phyloP scores from a whole-genome alignment of 2,329 filamentous ascomycete species.

The Beauveria brongniartii region DNA sequence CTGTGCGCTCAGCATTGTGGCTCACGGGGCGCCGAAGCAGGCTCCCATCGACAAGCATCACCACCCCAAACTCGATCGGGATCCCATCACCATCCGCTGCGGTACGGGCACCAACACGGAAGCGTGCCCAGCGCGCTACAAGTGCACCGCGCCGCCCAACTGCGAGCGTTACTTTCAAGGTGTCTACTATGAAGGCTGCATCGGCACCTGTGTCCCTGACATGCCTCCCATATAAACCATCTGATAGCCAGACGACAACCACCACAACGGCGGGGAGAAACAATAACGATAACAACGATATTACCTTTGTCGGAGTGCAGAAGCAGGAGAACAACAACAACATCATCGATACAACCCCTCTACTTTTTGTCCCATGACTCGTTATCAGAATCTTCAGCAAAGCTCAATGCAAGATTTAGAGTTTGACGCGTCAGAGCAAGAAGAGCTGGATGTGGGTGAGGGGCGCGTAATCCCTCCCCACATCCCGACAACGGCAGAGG shows the following conservation, averaged over 20 bases:
- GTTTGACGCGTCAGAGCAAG: constrained; percentile 1
- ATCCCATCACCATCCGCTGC: constrained; percentile 10
- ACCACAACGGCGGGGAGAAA: background rate
- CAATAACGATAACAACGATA: background rate
- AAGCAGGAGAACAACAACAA: too few species aligned
- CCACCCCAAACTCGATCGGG: background rate
- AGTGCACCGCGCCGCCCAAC: constrained; percentile 8
- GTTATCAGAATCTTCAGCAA: background rate
- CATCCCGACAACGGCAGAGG: background rate
- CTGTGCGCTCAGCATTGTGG: background rate
- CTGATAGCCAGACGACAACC: too few species aligned
- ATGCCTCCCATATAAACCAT: background rate
- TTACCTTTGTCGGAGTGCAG: background rate
- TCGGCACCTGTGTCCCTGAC: constrained; percentile 9
- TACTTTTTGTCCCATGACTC: background rate
- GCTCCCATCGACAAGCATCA: background rate
- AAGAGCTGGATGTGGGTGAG: background rate
- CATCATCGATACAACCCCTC: background rate
- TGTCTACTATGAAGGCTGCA: constrained; percentile 10
- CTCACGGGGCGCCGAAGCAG: background rate
- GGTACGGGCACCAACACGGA: constrained; percentile 10
- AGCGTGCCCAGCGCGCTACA: constrained; percentile 1
- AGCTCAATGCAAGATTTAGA: background rate
- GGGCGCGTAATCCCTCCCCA: background rate
- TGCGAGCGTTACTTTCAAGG: constrained; percentile 6